These are phyloP conservation scores for Penicillium turbatum DNA, from an alignment of 495 filamentous ascomycete genomes.

Conservation along the genomic window DNA sequence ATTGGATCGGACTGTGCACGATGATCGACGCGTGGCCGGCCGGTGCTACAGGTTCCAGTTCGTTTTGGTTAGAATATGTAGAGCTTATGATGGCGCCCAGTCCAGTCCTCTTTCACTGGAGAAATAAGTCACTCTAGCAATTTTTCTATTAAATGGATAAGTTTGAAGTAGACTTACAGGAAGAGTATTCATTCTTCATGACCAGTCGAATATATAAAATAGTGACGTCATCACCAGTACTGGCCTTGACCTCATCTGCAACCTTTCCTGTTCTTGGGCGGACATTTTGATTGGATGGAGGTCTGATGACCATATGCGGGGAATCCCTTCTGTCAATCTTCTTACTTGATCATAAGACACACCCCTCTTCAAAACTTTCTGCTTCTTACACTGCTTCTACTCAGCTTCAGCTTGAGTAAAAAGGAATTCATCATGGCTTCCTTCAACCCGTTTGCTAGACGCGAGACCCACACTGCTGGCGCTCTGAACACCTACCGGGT, in stretches of 20 bases:
- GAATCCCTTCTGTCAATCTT: not conserved
- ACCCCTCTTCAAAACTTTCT: not conserved
- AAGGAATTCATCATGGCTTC: conserved; percentile 13
- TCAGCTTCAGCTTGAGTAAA: not conserved
- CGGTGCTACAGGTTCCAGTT: conserved; percentile 1
- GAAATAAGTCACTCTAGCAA: not conserved
- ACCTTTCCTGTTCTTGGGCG: not conserved
- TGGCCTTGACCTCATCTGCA: not conserved
- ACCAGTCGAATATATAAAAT: too few relatives aligned
- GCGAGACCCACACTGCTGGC: conserved; percentile 52
- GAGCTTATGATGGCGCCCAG: not conserved
- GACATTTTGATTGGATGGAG: not conserved
- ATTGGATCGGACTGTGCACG: conserved; percentile 12
- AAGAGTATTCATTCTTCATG: too few relatives aligned
- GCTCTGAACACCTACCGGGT: conserved; percentile 58
- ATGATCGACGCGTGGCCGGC: conserved; percentile 10
- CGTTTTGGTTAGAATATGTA: not conserved
- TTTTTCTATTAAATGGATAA: too few relatives aligned
- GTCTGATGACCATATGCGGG: conserved; percentile 3
- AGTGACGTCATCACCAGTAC: conserved; percentile 6
- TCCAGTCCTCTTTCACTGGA: not conserved
- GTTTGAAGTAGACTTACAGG: too few relatives aligned
- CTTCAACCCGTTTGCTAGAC: conserved; percentile 66
- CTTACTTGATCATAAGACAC: conserved; percentile 6
- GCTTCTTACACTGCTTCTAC: not conserved